These are phyloP conservation scores for Sanguinoderma infundibulare DNA, from an alignment of 1,284 basidiomycete genomes.

Conservation along the genomic window DNA sequence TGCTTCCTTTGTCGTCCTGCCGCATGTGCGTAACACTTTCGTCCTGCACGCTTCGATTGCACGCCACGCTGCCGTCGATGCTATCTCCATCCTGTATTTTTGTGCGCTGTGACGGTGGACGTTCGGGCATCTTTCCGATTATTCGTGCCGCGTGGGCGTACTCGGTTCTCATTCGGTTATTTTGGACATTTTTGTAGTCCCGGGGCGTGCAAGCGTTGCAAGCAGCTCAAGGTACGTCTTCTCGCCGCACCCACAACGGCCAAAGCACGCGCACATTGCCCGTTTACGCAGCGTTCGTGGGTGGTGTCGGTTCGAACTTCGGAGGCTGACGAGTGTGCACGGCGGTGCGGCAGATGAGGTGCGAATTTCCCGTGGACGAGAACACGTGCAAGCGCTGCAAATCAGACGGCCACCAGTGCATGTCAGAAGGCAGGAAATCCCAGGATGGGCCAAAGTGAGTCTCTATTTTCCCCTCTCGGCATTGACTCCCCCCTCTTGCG, in stretches of 20 bases:
- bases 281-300: conserved; percentile 11
- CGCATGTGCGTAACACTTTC: neutral
- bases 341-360: conserved; percentile 68
- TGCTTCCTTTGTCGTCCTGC: neutral
- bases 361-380: conserved; percentile 70
- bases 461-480: too few relatives aligned
- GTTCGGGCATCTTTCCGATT: conserved; percentile 11
- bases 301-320: conserved; percentile 23
- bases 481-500: too few relatives aligned
- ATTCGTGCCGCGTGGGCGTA: conserved; percentile 8
- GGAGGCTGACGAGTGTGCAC: conserved; percentile 18
- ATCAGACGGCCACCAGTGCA: conserved; percentile 68
- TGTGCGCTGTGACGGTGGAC: conserved; percentile 10
- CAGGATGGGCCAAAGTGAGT: conserved; percentile 80
- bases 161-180: neutral
- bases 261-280: neutral
- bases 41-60: conserved; percentile 6
- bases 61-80: neutral
- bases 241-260: neutral
- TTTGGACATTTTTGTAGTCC: conserved; percentile 47
- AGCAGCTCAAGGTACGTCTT: conserved; percentile 75
- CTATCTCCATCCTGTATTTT: conserved; percentile 15
- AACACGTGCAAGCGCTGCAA: conserved; percentile 77
- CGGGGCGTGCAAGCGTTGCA: conserved; percentile 82
- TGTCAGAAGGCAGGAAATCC: conserved; percentile 80